Conservation (phyloP, 768 basidiomycete species). For the Tricholoma sp. region DNA sequence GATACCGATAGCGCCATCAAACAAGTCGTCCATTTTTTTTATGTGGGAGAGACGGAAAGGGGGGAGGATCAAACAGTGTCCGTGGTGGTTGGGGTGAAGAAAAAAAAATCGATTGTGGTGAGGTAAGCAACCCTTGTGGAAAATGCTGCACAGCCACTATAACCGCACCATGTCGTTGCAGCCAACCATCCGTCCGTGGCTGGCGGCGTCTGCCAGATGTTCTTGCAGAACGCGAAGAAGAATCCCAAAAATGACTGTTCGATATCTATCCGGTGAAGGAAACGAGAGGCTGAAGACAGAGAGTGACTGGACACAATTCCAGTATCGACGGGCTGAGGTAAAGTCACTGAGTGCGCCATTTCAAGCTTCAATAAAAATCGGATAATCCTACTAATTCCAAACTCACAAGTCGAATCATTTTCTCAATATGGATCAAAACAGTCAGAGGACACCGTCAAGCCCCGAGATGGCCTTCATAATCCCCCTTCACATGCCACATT, state of each 20-base stretch:
- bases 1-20: conserved; percentile 95
- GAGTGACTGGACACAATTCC: conserved; percentile 65
- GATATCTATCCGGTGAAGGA: conserved; percentile 24
- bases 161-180: conserved; percentile 30
- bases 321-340: conserved; percentile 50
- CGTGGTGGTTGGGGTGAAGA: conserved; percentile 35
- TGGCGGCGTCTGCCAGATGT: conserved; percentile 28
- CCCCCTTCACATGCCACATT: conserved; percentile 71
- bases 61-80: conserved; percentile 23
- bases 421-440: conserved; percentile 75
- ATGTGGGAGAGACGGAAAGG: conserved; percentile 23
- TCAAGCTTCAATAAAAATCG: conserved; percentile 4
- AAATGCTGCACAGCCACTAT: conserved; percentile 39
- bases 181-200: conserved; percentile 31
- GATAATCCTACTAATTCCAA: conserved; percentile 5
- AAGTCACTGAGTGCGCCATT: conserved; percentile 46
- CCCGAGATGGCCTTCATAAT: conserved; percentile 63
- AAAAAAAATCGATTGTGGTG: conserved; percentile 48
- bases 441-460: conserved; percentile 63
- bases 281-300: conserved; percentile 34
- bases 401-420: conserved; percentile 51
- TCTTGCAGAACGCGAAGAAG: conserved; percentile 16
- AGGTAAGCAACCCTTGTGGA: conserved; percentile 47
- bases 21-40: conserved; percentile 85
- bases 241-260: conserved; percentile 8